Conservation (phyloP, 1,284 basidiomycete species). For the Irpex sp. region DNA sequence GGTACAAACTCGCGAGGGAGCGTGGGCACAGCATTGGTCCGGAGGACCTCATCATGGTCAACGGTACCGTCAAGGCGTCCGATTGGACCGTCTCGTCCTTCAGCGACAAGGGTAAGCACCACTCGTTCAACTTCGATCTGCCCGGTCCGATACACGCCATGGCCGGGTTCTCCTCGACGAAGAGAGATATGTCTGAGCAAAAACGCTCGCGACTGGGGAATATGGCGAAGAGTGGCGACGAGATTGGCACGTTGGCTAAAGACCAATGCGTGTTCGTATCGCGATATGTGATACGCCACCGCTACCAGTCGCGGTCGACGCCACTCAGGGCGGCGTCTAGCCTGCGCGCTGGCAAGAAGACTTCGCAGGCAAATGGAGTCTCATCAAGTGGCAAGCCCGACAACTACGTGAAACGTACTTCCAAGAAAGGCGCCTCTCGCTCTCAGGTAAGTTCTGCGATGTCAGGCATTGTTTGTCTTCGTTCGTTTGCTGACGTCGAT, state of each 20-base stretch:
- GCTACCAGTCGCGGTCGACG: background rate
- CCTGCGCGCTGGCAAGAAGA: too few relatives aligned
- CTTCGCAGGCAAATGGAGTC: too few relatives aligned
- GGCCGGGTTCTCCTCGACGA: background rate
- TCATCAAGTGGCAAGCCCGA: too few relatives aligned
- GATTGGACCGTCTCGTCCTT: conserved; percentile 11
- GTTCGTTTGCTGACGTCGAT: background rate
- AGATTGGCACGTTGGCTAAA: background rate
- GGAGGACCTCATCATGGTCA: conserved; percentile 11
- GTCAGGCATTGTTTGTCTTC: background rate
- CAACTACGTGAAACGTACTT: too few relatives aligned
- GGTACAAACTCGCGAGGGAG: conserved; percentile 4
- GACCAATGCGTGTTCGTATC: background rate
- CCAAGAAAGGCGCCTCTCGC: too few relatives aligned
- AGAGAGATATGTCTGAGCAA: background rate
- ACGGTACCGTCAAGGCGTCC: conserved; percentile 12
- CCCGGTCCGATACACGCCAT: background rate
- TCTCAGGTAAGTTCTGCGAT: too few relatives aligned
- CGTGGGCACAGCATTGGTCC: background rate
- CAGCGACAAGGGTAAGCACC: background rate
- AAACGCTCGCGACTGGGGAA: background rate
- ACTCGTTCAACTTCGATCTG: background rate
- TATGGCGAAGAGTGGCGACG: background rate
- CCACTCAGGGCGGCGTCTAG: background rate
- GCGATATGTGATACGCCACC: background rate